Evolutionary conservation across 1,139 yeast species (phyloP), one percentile per base, ranked within the genome.

Genomic region (Protomyces arabidopsidicola): DNA sequence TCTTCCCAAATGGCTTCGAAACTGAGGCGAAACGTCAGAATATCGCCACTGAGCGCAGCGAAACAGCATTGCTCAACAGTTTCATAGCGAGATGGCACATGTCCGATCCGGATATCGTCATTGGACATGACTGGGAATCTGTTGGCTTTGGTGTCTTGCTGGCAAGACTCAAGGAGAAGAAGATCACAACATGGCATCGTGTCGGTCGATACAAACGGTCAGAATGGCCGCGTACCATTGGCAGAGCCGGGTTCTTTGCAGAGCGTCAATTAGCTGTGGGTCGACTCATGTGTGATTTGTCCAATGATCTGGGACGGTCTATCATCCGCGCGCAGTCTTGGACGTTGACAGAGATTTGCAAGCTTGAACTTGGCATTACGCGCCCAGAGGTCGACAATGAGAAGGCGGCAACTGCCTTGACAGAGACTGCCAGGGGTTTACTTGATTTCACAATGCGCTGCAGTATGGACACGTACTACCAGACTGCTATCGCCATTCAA

Each of bases 271-370:
- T 90, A 24, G 82, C 87, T 71, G 84, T 90, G 52, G 99, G 99
- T 42, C 81, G 99, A 69, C 80, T 95, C 66, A 74, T 91, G 64
- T 89, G 97, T 79, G 98, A 95, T 75, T 84, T 95, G 72, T 90
- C 95, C 61, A 93, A 93, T 74, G 97, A 90, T 71, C 83, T 91
- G 84, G 99, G 98, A 60, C 95, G 88, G 73, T 91, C 97, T 0
- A 79, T 93, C 68, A 90, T 97, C 10, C 90, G 90, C 72, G 95
- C 98, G 77, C 95, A 90, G 73, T 88, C 95, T n/a, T 95, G 97
- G 97, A 95, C 90, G 66, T 79, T 95, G 65, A 80, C 87, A 10
- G 99, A 95, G 76, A 93, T 95, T 97, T 86, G 85, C 70, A 86
- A 84, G 53, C 82, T 89, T 84, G 88, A 66, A 82, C 91, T 77